Conservation (phyloP, 1,284 basidiomycete species). For the Ceratobasidium sp. region DNA sequence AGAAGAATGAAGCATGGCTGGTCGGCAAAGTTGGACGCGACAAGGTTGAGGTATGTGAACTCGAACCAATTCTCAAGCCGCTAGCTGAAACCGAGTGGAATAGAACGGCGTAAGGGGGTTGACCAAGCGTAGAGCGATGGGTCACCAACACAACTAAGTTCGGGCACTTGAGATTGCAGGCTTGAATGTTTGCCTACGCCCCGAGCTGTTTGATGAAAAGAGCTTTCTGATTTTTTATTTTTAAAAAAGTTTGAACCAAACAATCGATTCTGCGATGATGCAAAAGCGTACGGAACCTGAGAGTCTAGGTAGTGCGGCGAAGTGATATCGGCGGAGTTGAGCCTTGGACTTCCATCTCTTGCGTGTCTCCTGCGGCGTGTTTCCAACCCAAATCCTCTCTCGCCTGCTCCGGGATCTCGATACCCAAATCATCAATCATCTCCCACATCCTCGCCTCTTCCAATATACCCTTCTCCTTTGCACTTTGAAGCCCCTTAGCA, state of each 20-base stretch:
- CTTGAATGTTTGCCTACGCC: too few species aligned
- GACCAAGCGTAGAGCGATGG: neutral
- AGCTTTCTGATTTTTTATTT: too few species aligned
- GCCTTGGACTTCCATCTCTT: neutral
- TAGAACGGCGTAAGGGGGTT: neutral
- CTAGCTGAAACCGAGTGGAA: neutral
- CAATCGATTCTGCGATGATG: too few species aligned
- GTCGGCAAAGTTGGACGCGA: slow-evolving; percentile 36
- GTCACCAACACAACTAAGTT: slow-evolving; percentile 19
- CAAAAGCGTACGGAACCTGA: neutral
- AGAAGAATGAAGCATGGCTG: slow-evolving; percentile 36
- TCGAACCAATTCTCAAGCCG: neutral
- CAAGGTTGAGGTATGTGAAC: slow-evolving; percentile 34
- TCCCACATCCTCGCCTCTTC: slow-evolving; percentile 10
- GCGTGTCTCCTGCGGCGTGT: neutral
- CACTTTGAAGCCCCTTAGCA: neutral
- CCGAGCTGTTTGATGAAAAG: too few species aligned
- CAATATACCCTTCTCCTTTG: slow-evolving; percentile 1
- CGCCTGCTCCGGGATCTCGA: slow-evolving; percentile 3
- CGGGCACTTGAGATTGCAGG: neutral
- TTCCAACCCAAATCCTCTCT: neutral
- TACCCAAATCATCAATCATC: slow-evolving; percentile 11
- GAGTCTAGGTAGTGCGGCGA: neutral
- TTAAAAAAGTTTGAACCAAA: too few species aligned
- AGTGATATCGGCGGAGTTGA: neutral